Evolutionary conservation across 768 basidiomycete genomes (phyloP).

Genomic region (Austroboletus festivus): DNA sequence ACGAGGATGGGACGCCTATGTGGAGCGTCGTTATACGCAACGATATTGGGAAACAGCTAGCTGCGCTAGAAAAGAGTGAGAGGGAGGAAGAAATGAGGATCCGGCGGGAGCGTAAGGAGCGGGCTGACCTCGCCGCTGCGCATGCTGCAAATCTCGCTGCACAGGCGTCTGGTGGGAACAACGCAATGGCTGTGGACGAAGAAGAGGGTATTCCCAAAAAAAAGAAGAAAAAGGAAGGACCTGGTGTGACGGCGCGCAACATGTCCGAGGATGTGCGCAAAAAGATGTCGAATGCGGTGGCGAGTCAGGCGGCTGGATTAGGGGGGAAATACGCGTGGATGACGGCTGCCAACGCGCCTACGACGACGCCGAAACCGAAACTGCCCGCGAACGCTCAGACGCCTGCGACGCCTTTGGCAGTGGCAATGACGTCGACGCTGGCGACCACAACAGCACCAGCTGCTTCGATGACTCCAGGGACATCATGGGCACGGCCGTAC

Average conservation of each 20-base stretch:
- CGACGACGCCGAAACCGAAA: constrained; percentile 40
- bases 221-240: constrained; percentile 77
- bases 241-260: constrained; percentile 80
- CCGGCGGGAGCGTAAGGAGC: constrained; percentile 74
- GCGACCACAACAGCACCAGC: constrained; percentile 34
- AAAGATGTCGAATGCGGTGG: constrained; percentile 88
- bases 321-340: constrained; percentile 88
- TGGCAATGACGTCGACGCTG: constrained; percentile 26
- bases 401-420: constrained; percentile 23
- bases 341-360: constrained; percentile 57
- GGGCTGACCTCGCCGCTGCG: constrained; percentile 67
- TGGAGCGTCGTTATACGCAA: constrained; percentile 77
- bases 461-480: constrained; percentile 24
- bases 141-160: constrained; percentile 63
- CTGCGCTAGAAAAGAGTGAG: constrained; percentile 72
- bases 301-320: constrained; percentile 83
- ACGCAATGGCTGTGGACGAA: constrained; percentile 37
- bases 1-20: constrained; percentile 70
- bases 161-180: constrained; percentile 42
- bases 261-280: constrained; percentile 91
- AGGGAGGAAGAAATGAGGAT: constrained; percentile 79
- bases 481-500: constrained; percentile 63
- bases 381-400: constrained; percentile 32
- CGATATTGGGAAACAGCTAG: constrained; percentile 77
- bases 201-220: constrained; percentile 69